These are phyloP conservation scores for Tubosaeta sp. DNA, from an alignment of 768 basidiomycete genomes.

Conservation along the genomic window DNA sequence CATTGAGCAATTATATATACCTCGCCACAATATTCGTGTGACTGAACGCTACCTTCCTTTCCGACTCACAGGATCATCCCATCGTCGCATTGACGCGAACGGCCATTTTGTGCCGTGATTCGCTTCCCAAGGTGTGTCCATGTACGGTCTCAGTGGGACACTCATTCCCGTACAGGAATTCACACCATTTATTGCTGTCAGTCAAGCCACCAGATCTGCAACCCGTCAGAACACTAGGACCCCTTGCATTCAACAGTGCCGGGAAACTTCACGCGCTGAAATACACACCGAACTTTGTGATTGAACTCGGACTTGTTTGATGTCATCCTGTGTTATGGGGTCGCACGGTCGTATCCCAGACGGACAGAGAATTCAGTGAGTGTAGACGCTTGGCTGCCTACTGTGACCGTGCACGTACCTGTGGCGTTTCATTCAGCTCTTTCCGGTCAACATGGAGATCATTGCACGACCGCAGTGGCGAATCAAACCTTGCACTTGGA, in stretches of 20 bases:
- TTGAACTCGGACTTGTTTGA: too few species aligned
- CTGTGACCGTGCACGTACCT: too few species aligned
- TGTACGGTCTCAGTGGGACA: neutral
- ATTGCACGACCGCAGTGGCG: neutral
- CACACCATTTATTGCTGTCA: neutral
- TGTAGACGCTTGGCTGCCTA: too few species aligned
- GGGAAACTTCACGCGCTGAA: neutral
- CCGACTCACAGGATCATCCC: conserved; percentile 1
- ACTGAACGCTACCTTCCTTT: neutral
- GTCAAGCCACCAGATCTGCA: neutral
- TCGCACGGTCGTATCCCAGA: too few species aligned
- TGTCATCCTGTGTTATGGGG: neutral
- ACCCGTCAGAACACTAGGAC: neutral
- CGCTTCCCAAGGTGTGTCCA: neutral
- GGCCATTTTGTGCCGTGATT: neutral
- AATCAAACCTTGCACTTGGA: neutral
- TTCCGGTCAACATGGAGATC: conserved; percentile 1
- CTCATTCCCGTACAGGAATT: neutral
- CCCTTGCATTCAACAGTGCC: neutral
- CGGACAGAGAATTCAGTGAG: too few species aligned
- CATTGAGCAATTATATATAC: neutral
- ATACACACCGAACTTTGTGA: neutral
- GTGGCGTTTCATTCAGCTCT: neutral
- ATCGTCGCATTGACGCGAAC: neutral
- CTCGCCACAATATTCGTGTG: neutral